phyloP scores from a whole-genome alignment of 306 rosid genomes.

The Quercus gilva region DNA sequence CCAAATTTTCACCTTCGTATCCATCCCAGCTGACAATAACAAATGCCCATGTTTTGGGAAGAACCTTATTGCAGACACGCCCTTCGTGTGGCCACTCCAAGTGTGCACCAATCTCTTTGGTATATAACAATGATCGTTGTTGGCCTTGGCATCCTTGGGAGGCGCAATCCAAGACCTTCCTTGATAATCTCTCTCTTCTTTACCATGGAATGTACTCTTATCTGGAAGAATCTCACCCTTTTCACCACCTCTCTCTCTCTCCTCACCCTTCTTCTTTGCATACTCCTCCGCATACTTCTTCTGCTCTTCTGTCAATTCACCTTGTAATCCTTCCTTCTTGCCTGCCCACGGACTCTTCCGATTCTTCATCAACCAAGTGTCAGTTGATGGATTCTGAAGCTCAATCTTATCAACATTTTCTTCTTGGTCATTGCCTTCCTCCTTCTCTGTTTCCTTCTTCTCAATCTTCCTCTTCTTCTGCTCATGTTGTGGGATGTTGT shows the following conservation, averaged over 20 bases:
- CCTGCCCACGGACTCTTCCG: constrained; percentile 95
- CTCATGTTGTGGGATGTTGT: constrained; percentile 73
- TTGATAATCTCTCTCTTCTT: constrained; percentile 93
- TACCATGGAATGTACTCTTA: constrained; percentile 90
- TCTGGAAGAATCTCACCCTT: constrained; percentile 69
- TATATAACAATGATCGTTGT: constrained; percentile 85
- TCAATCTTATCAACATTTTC: constrained; percentile 26
- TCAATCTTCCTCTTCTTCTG: constrained; percentile 70
- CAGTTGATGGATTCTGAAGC: constrained; percentile 71
- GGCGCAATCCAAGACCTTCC: constrained; percentile 98
- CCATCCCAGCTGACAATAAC: constrained; percentile 90
- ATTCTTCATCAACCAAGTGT: constrained; percentile 78
- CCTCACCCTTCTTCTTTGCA: constrained; percentile 97
- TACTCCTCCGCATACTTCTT: constrained; percentile 87
- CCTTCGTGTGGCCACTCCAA: constrained; percentile 98
- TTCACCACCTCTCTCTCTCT: constrained; percentile 66
- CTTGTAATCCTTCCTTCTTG: constrained; percentile 75
- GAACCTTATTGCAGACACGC: constrained; percentile 90
- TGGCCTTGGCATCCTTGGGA: constrained; percentile 89
- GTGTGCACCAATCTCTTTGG: constrained; percentile 97
- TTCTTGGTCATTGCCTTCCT: constrained; percentile 18
- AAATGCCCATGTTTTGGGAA: constrained; percentile 89
- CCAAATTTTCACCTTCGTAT: constrained; percentile 96
- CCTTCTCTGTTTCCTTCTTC: constrained; percentile 37
- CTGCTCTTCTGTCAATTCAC: constrained; percentile 85